Evolutionary conservation across 2,329 filamentous ascomycete genomes (phyloP).

Genomic region (Nakataea oryzae): DNA sequence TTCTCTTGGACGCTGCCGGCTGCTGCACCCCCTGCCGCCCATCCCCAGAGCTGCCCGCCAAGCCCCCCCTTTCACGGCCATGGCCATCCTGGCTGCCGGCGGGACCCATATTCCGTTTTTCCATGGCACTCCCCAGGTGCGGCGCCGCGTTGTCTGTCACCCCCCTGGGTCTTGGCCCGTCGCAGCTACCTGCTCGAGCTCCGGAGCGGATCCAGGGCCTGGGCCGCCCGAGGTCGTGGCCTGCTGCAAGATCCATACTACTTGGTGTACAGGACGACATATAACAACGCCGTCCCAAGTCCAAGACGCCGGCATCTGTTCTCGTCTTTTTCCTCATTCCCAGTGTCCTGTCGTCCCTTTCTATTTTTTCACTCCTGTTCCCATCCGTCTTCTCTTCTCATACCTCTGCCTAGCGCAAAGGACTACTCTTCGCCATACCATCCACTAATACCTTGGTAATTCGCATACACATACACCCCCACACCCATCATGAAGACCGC

Average conservation of each 20-base stretch:
- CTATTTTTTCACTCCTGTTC: background rate
- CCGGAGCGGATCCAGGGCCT: background rate
- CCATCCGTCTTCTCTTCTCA: too few species aligned
- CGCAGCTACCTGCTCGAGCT: background rate
- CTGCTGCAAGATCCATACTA: background rate
- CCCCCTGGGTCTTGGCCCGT: background rate
- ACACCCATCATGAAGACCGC: slow-evolving; percentile 5
- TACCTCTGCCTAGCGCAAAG: too few species aligned
- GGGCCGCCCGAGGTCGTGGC: too few species aligned
- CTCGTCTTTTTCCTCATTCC: background rate
- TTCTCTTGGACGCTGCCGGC: background rate
- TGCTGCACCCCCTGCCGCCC: background rate
- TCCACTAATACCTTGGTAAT: too few species aligned
- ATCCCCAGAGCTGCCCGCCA: too few species aligned
- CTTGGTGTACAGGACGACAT: background rate
- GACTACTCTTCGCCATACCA: too few species aligned
- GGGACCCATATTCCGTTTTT: background rate
- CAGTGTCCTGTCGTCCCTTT: background rate
- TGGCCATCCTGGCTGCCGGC: too few species aligned
- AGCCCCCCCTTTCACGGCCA: too few species aligned
- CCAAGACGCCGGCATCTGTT: background rate
- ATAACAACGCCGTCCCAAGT: background rate
- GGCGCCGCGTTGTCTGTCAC: too few species aligned
- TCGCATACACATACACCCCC: background rate
- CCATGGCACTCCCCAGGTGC: too few species aligned